Evolutionary conservation across 768 basidiomycete genomes (phyloP).

Genomic region (Pulveroboletus ravenelii): DNA sequence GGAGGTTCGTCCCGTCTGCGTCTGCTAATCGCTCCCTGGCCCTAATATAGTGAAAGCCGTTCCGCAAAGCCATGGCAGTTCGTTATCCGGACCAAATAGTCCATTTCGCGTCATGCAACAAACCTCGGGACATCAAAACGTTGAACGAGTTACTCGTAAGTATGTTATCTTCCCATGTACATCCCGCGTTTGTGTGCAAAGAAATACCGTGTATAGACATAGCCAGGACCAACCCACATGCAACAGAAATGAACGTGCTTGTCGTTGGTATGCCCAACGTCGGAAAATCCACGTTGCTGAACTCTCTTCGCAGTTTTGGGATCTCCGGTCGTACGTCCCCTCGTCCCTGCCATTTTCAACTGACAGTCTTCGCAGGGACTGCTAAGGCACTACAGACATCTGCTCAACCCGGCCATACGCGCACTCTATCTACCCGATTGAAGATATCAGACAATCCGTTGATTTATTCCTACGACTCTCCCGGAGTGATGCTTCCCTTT

Average conservation of each 20-base stretch:
- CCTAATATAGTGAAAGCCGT: constrained; percentile 48
- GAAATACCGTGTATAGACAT: constrained; percentile 44
- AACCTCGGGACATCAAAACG: constrained; percentile 56
- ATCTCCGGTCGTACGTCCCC: constrained; percentile 72
- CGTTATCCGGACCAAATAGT: constrained; percentile 67
- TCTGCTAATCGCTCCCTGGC: constrained; percentile 2
- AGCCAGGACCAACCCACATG: constrained; percentile 62
- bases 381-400: constrained; percentile 90
- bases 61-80: constrained; percentile 62
- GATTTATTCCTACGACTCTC: constrained; percentile 93
- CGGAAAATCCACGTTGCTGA: constrained; percentile 92
- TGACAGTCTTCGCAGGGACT: constrained; percentile 42
- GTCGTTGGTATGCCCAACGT: constrained; percentile 99
- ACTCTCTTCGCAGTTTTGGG: constrained; percentile 82
- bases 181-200: neutral
- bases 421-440: constrained; percentile 81
- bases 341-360: constrained; percentile 4
- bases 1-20: constrained; percentile 46
- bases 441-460: constrained; percentile 77
- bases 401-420: constrained; percentile 86
- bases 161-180: constrained; percentile 39
- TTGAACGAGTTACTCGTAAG: constrained; percentile 68
- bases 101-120: constrained; percentile 71
- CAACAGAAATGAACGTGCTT: constrained; percentile 78
- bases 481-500: constrained; percentile 96